Base-by-base conservation (phyloP, 169 alveolate genomes). In the Plasmodium chabaudi region DNA sequence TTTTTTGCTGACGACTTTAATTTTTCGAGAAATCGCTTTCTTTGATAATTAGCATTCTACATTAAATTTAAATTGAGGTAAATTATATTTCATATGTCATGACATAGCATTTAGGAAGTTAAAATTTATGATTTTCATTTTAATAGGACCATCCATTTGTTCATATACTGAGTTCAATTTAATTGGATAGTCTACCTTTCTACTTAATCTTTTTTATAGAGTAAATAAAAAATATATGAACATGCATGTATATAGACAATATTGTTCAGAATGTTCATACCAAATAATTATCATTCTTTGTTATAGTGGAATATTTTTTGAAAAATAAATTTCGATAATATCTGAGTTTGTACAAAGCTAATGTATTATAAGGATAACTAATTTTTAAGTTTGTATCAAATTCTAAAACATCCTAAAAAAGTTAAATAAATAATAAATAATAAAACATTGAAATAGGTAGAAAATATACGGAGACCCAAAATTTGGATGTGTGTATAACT, bases 1-100 rank as follows among this genome's bases (percentile, higher is more conserved):
- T 63, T 69, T 25, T 77, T 77, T 10, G 88, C 88, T 39, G 88
- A 77, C 0, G n/a, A 47, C 55, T 64, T 77, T 49, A 77, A 57
- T 59, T 77, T 77, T 42, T 21, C 27, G 5, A 77, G 69, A 13
- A 77, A 77, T 7, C 42, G 53, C n/a, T 64, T 44, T 56, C 88
- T 77, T 17, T 77, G 88, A 13, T 77, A 74, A 13, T 77, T 77
- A 63, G 88, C 88, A 65, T 77, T 77, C 88, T 77, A 27, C 34
- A 7, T 21, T 10, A 53, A 47, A n/a, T 4, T 25, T 10, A 6
- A 71, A 51, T 3, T 2, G 25, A 69, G 19, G 21, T 10, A 46
- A 68, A 34, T 34, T 34, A 34, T 34, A 34, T 34, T 34, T 34
- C 7, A 34, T 4, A 34, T 4, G 7, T 34, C 42, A 34, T 34